Evolutionary conservation across 768 basidiomycete genomes (phyloP).

Genomic region (Paxillus rubicundulus): DNA sequence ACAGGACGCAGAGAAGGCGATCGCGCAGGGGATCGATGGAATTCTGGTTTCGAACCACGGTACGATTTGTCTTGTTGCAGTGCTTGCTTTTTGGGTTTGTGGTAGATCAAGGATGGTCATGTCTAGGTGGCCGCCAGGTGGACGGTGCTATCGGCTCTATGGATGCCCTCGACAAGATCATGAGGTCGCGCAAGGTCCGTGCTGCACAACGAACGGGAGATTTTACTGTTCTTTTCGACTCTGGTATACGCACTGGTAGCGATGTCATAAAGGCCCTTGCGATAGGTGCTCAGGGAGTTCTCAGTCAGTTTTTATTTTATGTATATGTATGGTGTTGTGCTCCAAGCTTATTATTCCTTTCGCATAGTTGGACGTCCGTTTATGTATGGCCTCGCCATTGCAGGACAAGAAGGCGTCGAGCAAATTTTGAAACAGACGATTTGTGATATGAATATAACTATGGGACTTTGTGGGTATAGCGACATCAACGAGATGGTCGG

Average conservation of each 20-base stretch:
- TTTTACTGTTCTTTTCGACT: conserved; percentile 64
- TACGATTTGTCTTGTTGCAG: neutral
- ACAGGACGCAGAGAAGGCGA: conserved; percentile 51
- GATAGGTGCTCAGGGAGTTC: conserved; percentile 78
- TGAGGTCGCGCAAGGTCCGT: conserved; percentile 55
- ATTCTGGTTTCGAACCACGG: conserved; percentile 48
- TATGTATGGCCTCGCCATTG: conserved; percentile 70
- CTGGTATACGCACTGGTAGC: conserved; percentile 78
- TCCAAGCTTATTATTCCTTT: neutral
- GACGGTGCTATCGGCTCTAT: conserved; percentile 81
- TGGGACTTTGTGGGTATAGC: conserved; percentile 61
- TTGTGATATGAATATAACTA: conserved; percentile 63
- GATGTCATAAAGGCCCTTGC: conserved; percentile 86
- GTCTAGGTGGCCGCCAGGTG: conserved; percentile 66
- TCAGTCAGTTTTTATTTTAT: conserved; percentile 47
- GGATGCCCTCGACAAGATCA: conserved; percentile 68
- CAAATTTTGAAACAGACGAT: conserved; percentile 67
- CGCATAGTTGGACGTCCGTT: conserved; percentile 66
- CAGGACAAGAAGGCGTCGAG: conserved; percentile 71
- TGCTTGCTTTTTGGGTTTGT: too few species aligned
- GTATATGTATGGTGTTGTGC: too few species aligned
- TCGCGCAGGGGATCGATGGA: conserved; percentile 41
- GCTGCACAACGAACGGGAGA: conserved; percentile 59
- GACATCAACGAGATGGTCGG: conserved; percentile 61
- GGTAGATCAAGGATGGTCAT: neutral